Evolutionary conservation across 352 stramenopile species (phyloP).

Genomic region (Pythium periplocum): DNA sequence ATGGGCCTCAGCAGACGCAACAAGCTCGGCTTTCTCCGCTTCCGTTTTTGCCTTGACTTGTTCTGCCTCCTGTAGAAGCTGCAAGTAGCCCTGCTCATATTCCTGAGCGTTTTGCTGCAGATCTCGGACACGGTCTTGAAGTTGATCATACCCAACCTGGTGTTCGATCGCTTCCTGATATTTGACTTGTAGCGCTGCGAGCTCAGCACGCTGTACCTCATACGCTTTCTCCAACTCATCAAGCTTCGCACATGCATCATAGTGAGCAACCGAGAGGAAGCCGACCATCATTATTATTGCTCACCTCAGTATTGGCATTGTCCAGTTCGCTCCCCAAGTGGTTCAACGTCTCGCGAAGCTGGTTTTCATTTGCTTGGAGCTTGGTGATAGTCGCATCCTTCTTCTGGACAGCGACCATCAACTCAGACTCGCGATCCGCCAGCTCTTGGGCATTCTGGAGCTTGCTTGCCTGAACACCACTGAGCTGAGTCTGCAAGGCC

Average conservation of each 20-base stretch:
- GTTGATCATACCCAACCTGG: conserved; percentile 23
- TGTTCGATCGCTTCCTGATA: conserved; percentile 25
- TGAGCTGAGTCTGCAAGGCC: conserved; percentile 20
- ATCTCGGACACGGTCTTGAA: conserved; percentile 38
- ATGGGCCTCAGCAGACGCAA: conserved; percentile 43
- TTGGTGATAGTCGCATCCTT: conserved; percentile 20
- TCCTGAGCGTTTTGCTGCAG: conserved; percentile 36
- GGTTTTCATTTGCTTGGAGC: conserved; percentile 21
- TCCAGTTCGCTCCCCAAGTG: conserved; percentile 47
- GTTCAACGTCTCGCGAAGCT: conserved; percentile 32
- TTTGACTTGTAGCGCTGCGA: conserved; percentile 22
- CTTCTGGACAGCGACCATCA: conserved; percentile 20
- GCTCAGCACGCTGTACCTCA: conserved; percentile 27
- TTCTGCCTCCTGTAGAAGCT: conserved; percentile 38
- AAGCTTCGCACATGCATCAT: conserved; percentile 15
- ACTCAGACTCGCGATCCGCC: conserved; percentile 22
- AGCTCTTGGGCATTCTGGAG: conserved; percentile 18
- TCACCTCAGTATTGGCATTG: conserved; percentile 44
- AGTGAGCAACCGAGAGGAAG: not conserved
- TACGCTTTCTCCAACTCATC: conserved; percentile 37
- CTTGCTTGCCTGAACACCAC: conserved; percentile 18
- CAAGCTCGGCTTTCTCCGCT: conserved; percentile 41
- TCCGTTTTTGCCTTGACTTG: conserved; percentile 30
- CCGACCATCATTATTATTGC: conserved; percentile 3
- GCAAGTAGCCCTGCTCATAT: conserved; percentile 67